A percentile compares a stretch with the other conserved stretches of the same genome.
Evolutionary conservation across 192 early-diverging fungal genomes (phyloP).

Genomic region (Coemansia sp.): DNA sequence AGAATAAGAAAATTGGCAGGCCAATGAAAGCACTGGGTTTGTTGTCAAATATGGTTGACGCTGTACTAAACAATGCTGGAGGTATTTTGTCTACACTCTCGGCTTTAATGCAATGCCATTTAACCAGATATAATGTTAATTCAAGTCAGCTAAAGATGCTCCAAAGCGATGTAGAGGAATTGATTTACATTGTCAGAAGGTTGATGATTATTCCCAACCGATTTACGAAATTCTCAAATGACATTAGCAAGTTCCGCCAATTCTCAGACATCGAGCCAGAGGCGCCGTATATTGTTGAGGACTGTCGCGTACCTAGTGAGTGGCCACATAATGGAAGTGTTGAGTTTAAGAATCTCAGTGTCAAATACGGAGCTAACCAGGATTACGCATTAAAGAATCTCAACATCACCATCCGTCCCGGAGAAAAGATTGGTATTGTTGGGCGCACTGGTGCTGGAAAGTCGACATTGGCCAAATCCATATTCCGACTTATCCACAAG

Average conservation of each 20-base stretch:
- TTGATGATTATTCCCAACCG: background rate
- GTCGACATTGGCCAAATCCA: slow-evolving; percentile 60
- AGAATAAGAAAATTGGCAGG: slow-evolving; percentile 60
- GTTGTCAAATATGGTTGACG: slow-evolving; percentile 58
- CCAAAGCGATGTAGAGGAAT: background rate
- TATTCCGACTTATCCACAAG: slow-evolving; percentile 70
- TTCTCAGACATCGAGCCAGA: slow-evolving; percentile 58
- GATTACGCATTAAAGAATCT: slow-evolving; percentile 65
- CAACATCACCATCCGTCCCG: slow-evolving; percentile 60
- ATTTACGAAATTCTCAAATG: background rate
- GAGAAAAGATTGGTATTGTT: slow-evolving; percentile 68
- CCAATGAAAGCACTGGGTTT: slow-evolving; percentile 62
- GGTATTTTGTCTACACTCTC: slow-evolving; percentile 9
- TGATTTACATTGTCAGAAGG: background rate
- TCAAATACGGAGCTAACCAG: slow-evolving; percentile 63
- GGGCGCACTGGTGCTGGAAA: slow-evolving; percentile 83
- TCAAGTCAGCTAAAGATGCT: background rate
- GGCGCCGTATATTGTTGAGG: slow-evolving; percentile 36
- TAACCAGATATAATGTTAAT: background rate
- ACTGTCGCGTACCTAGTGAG: slow-evolving; percentile 33
- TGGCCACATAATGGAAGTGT: slow-evolving; percentile 71
- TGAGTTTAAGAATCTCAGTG: slow-evolving; percentile 59
- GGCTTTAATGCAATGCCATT: slow-evolving; percentile 25
- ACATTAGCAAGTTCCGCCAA: slow-evolving; percentile 61
- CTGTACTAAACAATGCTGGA: slow-evolving; percentile 53